Evolutionary conservation across 805 yeast species (phyloP), one percentile per base, ranked within the genome.

Genomic region (Cyberlindnera mycetangii): DNA sequence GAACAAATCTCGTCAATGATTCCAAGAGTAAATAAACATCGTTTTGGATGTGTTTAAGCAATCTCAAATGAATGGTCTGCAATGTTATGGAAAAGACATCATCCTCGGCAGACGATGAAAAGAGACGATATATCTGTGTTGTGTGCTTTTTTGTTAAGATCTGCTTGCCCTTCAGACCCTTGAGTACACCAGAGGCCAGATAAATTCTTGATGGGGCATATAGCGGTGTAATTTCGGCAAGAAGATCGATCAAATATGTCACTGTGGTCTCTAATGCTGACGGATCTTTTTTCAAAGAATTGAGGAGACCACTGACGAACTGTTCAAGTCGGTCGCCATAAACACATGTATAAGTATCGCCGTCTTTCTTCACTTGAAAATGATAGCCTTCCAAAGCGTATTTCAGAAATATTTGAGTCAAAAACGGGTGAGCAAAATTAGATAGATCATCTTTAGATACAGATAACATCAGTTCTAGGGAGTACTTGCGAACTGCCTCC

Each of bases 191-290:
- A 22, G 68, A 59, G 1, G 79, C 54, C 3, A 83, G 58, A 49
- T 78, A 85, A 2, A 84, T 71, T 60, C 85, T 76, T 0, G 89
- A 78, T 3, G 89, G 88, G 50, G 81, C 95, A 64, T 78, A 88
- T 0, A 80, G 64, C 8, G 75, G 71, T 35, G 74, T 71, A 17
- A 71, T 58, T 8, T 71, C 71, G 20, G 66, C 70, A 33, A 88
- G 60, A 2, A 78, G 72, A 10, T 62, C 62, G 24, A 86, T 60
- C 1, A 75, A 25, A 53, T 56, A 36, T 2, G 55, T 52, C 2
- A 72, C 58, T 1, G 62, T 53, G 4, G 47, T 44, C 9, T 49
- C 48, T 4, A 70, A 68, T 5, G 53, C 52, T 0, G 60, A 55
- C 42, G 45, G 40, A 68, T 61, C 38, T 62, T 58, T 15, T 45